These are phyloP conservation scores for Paecilomyces niveus DNA, from an alignment of 2,329 filamentous ascomycete species.

Conservation along the genomic window DNA sequence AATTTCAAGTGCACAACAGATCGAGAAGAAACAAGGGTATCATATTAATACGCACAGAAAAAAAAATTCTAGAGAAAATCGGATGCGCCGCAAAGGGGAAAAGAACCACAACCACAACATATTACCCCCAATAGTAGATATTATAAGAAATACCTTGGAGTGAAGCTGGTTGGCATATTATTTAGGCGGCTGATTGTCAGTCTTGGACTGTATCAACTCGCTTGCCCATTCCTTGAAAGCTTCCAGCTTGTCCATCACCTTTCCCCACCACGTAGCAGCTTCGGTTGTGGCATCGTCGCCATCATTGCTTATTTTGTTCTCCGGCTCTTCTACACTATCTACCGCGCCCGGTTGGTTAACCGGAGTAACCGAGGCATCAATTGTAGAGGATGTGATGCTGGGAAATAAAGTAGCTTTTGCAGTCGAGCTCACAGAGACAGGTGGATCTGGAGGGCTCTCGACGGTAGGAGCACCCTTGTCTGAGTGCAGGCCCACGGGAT, in stretches of 20 bases:
- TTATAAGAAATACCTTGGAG: background rate
- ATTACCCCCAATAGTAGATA: background rate
- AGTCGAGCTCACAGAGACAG: constrained; percentile 2
- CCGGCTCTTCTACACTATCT: constrained; percentile 1
- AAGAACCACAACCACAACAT: background rate
- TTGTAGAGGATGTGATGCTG: background rate
- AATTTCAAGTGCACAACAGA: background rate
- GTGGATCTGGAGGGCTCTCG: constrained; percentile 27
- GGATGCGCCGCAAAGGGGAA: background rate
- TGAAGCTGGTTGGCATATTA: background rate
- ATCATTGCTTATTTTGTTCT: constrained; percentile 11
- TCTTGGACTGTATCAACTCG: constrained; percentile 22
- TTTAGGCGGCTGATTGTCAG: constrained; percentile 16
- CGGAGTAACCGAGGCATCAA: constrained; percentile 1
- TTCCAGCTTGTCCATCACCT: constrained; percentile 27
- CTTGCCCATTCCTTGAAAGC: constrained; percentile 29
- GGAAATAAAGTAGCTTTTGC: background rate
- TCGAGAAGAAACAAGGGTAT: background rate
- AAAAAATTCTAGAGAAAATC: background rate
- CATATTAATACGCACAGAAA: background rate
- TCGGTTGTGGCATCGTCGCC: constrained; percentile 1
- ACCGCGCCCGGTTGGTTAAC: constrained; percentile 4
- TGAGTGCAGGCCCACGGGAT: constrained; percentile 38
- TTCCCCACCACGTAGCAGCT: constrained; percentile 23
- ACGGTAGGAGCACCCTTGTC: constrained; percentile 26